Base-by-base conservation (phyloP, 2,329 filamentous ascomycete species). In the Arthrobotrys megalospora region DNA sequence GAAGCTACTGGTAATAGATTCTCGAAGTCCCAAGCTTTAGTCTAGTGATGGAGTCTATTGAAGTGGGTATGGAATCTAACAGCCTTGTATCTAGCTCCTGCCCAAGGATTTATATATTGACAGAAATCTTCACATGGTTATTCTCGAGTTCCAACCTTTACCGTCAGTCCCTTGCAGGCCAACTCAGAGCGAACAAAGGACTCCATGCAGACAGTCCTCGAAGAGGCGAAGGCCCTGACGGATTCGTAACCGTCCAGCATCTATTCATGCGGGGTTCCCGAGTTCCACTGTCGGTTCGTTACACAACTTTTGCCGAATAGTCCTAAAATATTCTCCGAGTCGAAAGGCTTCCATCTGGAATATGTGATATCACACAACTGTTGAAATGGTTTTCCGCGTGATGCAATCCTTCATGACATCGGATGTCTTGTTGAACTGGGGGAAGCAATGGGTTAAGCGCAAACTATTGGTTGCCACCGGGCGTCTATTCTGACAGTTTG, bases 401-500 rank as follows among this genome's bases (percentile, higher is more conserved):
- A 64, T 72, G n/a, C 19, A 43, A 76, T 76, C 71, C 71, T 76
- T 55, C 32, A 65, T 53, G 36, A 16, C 3, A 41, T 53, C 47
- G 8, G 2, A 14, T 24, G 32, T 6, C 6, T n/a, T 8, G 14
- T 8, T 28, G 12, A 19, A 41, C 21, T 28, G 19, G 24, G 58
- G 36, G 16, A 41, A 36, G 14, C 24, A 10, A 24, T n/a, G 24
- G 34, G 8, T 21, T 45, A 58, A 52, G 60, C 41, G 60, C 38
- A 32, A 34, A 53, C 28, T 6, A 71, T 77, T 77, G 73, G 73
- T 12, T 63, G 45, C 12, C 1, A 5, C 12, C 34, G 6, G 72
- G 73, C 73, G 73, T 70, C 24, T 77, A 48, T 50, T 52, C 28
- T 32, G 36, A 76, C 72, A n/a, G 24, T 66, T 43, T 67, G 73